Evolutionary conservation across 257 asterid species (phyloP).

Genomic region (Ligustrum vulgare): DNA sequence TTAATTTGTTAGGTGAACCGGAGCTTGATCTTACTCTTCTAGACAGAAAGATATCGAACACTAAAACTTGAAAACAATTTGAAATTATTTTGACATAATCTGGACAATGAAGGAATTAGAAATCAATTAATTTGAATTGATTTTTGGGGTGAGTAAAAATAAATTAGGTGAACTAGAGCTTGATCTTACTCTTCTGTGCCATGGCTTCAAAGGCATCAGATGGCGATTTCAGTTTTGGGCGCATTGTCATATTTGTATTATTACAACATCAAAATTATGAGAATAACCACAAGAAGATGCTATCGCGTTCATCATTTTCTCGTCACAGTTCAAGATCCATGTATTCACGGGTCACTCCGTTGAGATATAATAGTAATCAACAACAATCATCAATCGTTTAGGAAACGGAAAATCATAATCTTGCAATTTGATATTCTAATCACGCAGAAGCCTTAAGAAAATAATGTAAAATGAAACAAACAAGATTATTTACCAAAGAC

Average conservation of each 20-base stretch:
- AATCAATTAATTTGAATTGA: too few species aligned
- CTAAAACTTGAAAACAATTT: too few species aligned
- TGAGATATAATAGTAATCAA: not conserved
- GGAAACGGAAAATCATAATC: not conserved
- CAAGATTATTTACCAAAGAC: not conserved
- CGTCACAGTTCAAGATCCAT: slow-evolving; percentile 43
- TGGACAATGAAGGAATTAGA: too few species aligned
- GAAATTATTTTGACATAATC: too few species aligned
- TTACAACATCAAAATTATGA: not conserved
- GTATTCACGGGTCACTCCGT: slow-evolving; percentile 81
- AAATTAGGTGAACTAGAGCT: too few species aligned
- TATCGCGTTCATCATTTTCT: not conserved
- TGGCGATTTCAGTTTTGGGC: not conserved
- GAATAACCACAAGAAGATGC: not conserved
- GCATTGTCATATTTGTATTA: not conserved
- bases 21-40: too few species aligned
- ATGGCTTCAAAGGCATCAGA: not conserved
- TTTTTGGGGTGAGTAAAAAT: too few species aligned
- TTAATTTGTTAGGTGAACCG: too few species aligned
- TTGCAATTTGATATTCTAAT: not conserved
- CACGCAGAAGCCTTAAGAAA: not conserved
- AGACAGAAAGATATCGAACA: too few species aligned
- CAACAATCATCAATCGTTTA: not conserved
- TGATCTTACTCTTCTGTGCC: not conserved
- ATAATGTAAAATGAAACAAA: not conserved